phyloP scores from a whole-genome alignment of 2,329 filamentous ascomycete species.

The Nothophoma quercina region DNA sequence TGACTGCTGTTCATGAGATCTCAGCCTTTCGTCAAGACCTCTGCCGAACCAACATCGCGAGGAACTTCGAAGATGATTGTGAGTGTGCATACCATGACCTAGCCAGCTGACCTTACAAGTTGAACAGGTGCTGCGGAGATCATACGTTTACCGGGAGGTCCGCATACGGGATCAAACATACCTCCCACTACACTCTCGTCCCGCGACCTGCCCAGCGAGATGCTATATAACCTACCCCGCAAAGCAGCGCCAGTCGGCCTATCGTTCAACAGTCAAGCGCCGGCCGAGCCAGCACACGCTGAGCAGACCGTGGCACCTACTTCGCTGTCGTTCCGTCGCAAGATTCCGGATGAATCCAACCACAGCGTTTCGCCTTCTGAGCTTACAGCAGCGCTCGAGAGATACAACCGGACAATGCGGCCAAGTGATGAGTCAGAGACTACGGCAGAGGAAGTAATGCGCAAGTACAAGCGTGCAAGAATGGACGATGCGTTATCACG shows the following conservation, averaged over 20 bases:
- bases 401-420: not conserved
- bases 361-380: constrained; percentile 8
- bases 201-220: constrained; percentile 24
- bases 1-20: constrained; percentile 45
- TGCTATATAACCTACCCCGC: constrained; percentile 23
- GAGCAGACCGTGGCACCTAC: not conserved
- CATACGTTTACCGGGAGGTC: constrained; percentile 5
- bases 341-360: constrained; percentile 4
- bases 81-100: constrained; percentile 21
- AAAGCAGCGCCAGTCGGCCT: not conserved
- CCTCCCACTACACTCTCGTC: constrained; percentile 14
- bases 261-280: not conserved
- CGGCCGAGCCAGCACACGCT: not conserved
- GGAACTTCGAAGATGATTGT: constrained; percentile 53
- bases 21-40: constrained; percentile 52
- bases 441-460: not conserved
- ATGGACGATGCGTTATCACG: not conserved
- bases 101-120: not conserved
- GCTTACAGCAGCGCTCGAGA: constrained; percentile 3
- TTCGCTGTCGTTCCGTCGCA: not conserved
- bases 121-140: constrained; percentile 13
- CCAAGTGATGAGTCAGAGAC: not conserved
- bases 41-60: constrained; percentile 47
- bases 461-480: constrained; percentile 10
- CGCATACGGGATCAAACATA: not conserved